phyloP scores from a whole-genome alignment of 495 filamentous ascomycete species.

The Annulohypoxylon nitens region DNA sequence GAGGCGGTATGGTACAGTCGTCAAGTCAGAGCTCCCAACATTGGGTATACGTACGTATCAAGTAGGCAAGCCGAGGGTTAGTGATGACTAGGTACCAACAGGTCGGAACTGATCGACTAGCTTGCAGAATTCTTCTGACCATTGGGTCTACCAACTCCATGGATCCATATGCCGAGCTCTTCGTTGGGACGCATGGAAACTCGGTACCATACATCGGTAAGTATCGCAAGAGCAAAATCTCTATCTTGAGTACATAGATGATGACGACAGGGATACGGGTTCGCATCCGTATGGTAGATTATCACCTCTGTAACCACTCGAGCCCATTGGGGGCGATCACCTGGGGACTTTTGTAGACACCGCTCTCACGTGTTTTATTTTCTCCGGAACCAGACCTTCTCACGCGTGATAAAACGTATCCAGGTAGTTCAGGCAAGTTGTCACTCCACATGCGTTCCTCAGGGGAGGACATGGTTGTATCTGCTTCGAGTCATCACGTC shows the following conservation, averaged over 20 bases:
- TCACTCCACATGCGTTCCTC: background rate
- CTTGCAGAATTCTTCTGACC: constrained; percentile 16
- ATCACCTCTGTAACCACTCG: background rate
- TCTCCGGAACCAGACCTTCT: background rate
- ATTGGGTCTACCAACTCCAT: constrained; percentile 23
- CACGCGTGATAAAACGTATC: background rate
- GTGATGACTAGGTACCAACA: constrained; percentile 20
- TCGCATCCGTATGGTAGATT: constrained; percentile 9
- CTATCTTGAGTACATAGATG: background rate
- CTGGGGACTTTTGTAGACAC: background rate
- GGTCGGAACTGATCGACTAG: constrained; percentile 17
- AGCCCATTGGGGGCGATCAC: background rate
- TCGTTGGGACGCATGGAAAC: background rate
- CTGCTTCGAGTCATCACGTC: constrained; percentile 11
- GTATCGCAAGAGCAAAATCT: background rate
- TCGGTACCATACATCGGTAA: background rate
- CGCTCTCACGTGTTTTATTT: constrained; percentile 1
- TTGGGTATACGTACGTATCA: constrained; percentile 13
- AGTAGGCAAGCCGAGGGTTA: constrained; percentile 3
- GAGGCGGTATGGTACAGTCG: background rate
- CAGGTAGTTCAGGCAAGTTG: constrained; percentile 6
- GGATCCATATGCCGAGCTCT: constrained; percentile 12
- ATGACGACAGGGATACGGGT: constrained; percentile 18
- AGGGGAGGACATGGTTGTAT: background rate
- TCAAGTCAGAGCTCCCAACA: constrained; percentile 1